Evolutionary conservation across 768 basidiomycete genomes (phyloP), one percentile per base, ranked within the genome.

Genomic region (Auricularia cornea): DNA sequence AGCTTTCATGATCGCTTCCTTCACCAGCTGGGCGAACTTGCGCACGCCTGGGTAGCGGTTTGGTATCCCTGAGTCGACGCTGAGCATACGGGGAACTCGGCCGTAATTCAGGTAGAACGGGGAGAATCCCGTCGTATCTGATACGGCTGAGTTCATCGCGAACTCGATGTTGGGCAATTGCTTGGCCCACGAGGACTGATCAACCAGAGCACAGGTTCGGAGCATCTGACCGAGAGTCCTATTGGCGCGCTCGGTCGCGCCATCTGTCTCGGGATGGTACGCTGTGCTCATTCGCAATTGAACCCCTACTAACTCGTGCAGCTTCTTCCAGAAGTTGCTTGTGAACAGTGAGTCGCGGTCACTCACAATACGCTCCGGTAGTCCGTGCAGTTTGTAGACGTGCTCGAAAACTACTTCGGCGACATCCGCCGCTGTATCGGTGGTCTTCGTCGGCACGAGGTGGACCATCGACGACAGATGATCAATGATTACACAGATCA

Each of bases 221-320:
- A 75, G 59, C 72, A 74, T 74, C 30, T 74, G 72, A 2, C 65
- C 70, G 16, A 76, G 63, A 0, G 74, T 74, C n/a, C 66, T 64
- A 59, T 73, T 77, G 1, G 73, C 72, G 51, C 60, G 65, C 66
- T 79, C 77, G 0, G 76, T 77, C 31, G 69, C 72, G 59, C 75
- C 73, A 60, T 81, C 75, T 2, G 78, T 76, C 66, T 81, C 72
- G 0, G 79, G 80, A 57, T 82, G 81, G 63, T 77, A 82, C 0
- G 78, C 76, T 0, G 78, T 79, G 2, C 73, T 77, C 3, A 69
- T 69, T 26, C 62, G 57, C 0, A 78, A 66, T 31, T 70, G 32
- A 14, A 73, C 66, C 1, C 77, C 73, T 4, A 77, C 14, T 0
- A 74, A 28, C 12, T 59, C 41, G 44, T 79, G 70, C 0, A 68